phyloP scores from a whole-genome alignment of 768 basidiomycete species.

The Saitozyma podzolica region DNA sequence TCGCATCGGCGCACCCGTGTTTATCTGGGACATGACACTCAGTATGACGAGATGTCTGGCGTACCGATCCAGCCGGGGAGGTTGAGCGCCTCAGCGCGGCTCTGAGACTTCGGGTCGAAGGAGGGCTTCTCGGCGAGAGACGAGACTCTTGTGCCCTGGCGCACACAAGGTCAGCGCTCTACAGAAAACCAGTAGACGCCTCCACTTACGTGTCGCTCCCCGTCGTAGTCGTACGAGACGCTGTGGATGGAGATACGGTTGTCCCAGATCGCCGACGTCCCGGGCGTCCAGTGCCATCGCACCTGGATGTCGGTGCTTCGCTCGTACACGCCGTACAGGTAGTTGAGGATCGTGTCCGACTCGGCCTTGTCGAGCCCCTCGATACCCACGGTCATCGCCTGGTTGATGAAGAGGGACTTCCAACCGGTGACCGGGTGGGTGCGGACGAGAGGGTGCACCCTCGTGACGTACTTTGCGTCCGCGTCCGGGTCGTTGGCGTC shows the following conservation, averaged over 20 bases:
- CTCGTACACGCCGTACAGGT: slow-evolving; percentile 48
- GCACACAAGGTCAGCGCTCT: no score
- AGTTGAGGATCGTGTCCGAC: slow-evolving; percentile 49
- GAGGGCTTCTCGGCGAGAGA: no score
- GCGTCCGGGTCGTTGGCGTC: slow-evolving; percentile 36
- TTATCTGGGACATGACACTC: no score
- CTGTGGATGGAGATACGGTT: slow-evolving; percentile 51
- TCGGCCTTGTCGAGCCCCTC: slow-evolving; percentile 52
- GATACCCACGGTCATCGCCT: slow-evolving; percentile 50
- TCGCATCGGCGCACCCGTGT: no score
- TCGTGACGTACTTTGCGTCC: slow-evolving; percentile 19
- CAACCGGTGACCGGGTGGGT: slow-evolving; percentile 47
- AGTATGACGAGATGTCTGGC: no score
- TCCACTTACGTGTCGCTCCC: slow-evolving; percentile 44
- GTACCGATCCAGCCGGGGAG: no score
- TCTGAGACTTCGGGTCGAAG: no score
- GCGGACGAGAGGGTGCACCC: slow-evolving; percentile 30
- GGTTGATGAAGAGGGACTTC: slow-evolving; percentile 52
- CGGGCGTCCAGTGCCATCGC: slow-evolving; percentile 53
- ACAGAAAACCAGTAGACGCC: no score
- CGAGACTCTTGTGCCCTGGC: no score
- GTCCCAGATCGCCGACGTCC: slow-evolving; percentile 52
- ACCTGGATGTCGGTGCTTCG: slow-evolving; percentile 51
- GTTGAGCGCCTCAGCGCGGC: no score
- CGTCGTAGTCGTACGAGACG: slow-evolving; percentile 54